Base-by-base conservation (phyloP, 106 monocot genomes). In the Acorus gramineus region DNA sequence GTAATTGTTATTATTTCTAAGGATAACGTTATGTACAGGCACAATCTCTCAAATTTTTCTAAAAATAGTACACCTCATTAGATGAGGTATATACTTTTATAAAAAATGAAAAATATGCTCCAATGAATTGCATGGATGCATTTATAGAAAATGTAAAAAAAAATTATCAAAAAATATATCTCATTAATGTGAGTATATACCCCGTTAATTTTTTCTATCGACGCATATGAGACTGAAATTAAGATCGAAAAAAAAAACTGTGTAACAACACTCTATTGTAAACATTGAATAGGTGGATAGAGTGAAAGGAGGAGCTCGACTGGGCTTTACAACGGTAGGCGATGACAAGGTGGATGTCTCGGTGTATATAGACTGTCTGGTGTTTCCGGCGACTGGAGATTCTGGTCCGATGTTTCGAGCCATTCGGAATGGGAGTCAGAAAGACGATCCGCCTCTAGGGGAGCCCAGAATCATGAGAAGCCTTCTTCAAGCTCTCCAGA, bases 391-490 rank as follows among this genome's bases (percentile, higher is more conserved):
- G n/a, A 47, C 70, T 4, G 82, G 53, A 42, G 60, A 69, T 50
- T 63, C 78, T 7, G 69, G 75, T 0, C 87, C 90, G 2, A 10
- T 85, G 8, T 96, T 96, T 63, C 74, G 75, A 28, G 95, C 95
- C 14, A 71, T 73, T 14, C 82, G 95, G 59, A 90, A 90, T 12
- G 95, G 90, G 7, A 73, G 77, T 1, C 5, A 69, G 60, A 87
- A 81, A 55, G 80, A 69, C n/a, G 13, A 75, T 53, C 72, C 45
- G 9, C 69, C 95, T 6, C 95, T 85, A 0, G 95, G 84, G 11
- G 95, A 96, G 72, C 80, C 69, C 4, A 80, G 95, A 57, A 96
- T 96, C 56, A 96, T 96, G 90, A 80, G 84, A 59, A 96, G 90
- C 62, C 81, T 95, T 3, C 86, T 87, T 3, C 76, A 78, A 75